Percentiles rank a stretch among this genome's conserved stretches.
phyloP scores from a whole-genome alignment of 2,329 filamentous ascomycete genomes.

The Penicillium psychrosexuale region DNA sequence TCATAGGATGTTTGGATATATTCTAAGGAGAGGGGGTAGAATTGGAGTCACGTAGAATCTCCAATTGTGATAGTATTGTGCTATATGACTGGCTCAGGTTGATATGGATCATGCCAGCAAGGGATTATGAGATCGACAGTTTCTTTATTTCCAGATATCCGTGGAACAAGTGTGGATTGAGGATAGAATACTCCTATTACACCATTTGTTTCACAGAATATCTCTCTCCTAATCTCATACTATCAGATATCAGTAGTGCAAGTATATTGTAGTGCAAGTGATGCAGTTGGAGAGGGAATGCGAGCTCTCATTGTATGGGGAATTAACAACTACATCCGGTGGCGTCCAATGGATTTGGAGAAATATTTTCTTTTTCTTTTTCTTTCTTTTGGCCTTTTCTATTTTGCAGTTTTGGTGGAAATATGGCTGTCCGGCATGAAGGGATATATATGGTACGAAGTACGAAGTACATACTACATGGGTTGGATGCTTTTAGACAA shows the following conservation, averaged over 20 bases:
- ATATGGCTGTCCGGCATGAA: not conserved
- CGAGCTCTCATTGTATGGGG: slow-evolving; percentile 1
- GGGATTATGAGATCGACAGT: not conserved
- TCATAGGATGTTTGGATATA: not conserved
- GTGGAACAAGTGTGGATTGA: not conserved
- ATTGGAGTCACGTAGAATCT: not conserved
- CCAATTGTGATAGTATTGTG: not conserved
- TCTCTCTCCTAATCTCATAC: too few relatives aligned
- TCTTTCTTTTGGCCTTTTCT: not conserved
- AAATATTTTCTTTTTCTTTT: not conserved
- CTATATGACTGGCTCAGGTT: not conserved
- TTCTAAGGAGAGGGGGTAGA: not conserved
- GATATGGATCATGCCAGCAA: not conserved
- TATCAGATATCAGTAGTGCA: not conserved
- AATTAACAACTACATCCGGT: slow-evolving; percentile 1
- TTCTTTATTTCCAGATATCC: not conserved
- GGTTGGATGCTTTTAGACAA: not conserved
- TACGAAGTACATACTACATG: not conserved
- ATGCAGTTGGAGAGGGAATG: not conserved
- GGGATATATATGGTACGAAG: not conserved
- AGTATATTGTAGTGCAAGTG: not conserved
- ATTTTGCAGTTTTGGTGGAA: not conserved
- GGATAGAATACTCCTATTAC: too few relatives aligned
- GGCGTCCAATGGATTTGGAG: not conserved
- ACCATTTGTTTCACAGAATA: too few relatives aligned